Base-by-base conservation (phyloP, 148 eudicot species). In the Rhododendron ferrugineum region DNA sequence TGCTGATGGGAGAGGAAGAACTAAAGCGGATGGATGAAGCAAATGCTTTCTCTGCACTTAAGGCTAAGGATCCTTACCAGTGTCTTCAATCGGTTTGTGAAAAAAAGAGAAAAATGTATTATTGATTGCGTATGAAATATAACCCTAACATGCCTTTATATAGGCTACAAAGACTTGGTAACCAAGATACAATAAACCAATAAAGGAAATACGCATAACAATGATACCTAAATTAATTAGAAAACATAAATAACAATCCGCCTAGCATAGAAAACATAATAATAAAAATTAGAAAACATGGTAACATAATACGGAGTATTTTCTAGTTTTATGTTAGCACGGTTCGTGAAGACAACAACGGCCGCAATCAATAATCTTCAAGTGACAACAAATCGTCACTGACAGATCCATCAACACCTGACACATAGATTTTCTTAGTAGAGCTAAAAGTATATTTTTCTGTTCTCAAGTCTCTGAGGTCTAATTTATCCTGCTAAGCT, bases 1-100 rank as follows among this genome's bases (percentile, higher is more conserved):
- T 79, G 64, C 42, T 79, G 40, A 79, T 79, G 82, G 64, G 52
- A 50, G 64, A 50, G 82, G 82, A 13, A 18, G 64, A 79, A 58
- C 58, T 79, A 50, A 16, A 32, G 64, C 42, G 20, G 36, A 15
- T 28, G 11, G 15, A 34, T 28, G 40, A 28, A 3, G 62, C 9
- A 50, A 58, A 50, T 79, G 62, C 54, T 13, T 15, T 30, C 32
- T 50, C 82, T 13, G 7, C 36, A 6, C 64, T 28, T 8, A 23
- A 79, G 56, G 82, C n/a, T 6, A 7, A 79, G 82, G 23, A 50
- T 79, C 42, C 62, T 15, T 3, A 52, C 11, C n/a, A 3, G 32
- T 11, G 72, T 26, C 72, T 66, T 36, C 13, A 30, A 49, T 30
- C 16, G 3, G 34, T 79, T 30, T 6, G 9, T 2, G 22, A 30